phyloP scores from a whole-genome alignment of 1,284 basidiomycete genomes.

The Heliocybe sulcata region DNA sequence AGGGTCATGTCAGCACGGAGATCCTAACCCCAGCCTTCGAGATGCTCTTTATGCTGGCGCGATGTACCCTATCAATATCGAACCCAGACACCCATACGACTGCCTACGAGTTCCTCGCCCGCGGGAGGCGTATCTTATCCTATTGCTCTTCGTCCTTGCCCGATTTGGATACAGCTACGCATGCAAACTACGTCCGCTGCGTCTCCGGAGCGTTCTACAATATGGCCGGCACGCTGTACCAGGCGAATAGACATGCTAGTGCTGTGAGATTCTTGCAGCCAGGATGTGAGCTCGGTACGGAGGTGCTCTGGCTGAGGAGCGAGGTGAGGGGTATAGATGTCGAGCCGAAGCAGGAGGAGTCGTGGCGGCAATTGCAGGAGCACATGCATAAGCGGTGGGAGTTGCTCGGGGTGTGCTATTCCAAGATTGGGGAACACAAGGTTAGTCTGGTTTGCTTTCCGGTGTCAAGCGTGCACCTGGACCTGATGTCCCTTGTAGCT shows the following conservation, averaged over 20 bases:
- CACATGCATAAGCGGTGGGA: slow-evolving; percentile 70
- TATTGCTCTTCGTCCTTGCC: slow-evolving; percentile 9
- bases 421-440: slow-evolving; percentile 66
- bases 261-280: slow-evolving; percentile 60
- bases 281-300: slow-evolving; percentile 45
- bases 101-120: slow-evolving; percentile 40
- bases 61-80: slow-evolving; percentile 32
- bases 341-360: slow-evolving; percentile 31
- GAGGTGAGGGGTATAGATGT: slow-evolving; percentile 13
- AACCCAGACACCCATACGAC: slow-evolving; percentile 45
- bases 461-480: neutral
- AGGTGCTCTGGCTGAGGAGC: slow-evolving; percentile 30
- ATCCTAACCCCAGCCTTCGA: slow-evolving; percentile 47
- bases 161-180: neutral
- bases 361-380: slow-evolving; percentile 52
- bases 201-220: slow-evolving; percentile 64
- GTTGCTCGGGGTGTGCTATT: slow-evolving; percentile 68
- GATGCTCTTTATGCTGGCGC: slow-evolving; percentile 52
- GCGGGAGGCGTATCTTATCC: slow-evolving; percentile 30
- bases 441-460: slow-evolving; percentile 26
- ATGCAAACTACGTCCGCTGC: slow-evolving; percentile 53
- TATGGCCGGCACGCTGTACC: slow-evolving; percentile 56
- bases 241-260: slow-evolving; percentile 47
- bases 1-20: slow-evolving; percentile 26
- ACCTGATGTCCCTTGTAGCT: slow-evolving; percentile 29